These are phyloP conservation scores for Naganishia liquefaciens DNA, from an alignment of 1,284 basidiomycete genomes.

Conservation along the genomic window DNA sequence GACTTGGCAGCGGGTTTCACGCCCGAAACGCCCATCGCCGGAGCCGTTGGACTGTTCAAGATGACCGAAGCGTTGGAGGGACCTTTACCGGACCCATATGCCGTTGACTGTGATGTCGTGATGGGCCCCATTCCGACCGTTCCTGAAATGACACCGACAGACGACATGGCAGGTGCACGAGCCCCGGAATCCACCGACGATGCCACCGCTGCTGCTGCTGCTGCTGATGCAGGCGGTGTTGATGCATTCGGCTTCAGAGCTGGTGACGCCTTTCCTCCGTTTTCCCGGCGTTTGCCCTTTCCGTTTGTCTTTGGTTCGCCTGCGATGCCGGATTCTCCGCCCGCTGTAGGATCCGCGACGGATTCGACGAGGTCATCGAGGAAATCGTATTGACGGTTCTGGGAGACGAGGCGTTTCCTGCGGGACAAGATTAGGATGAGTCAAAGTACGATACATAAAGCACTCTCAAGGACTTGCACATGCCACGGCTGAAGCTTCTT, in stretches of 20 bases:
- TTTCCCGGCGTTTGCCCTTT: slow-evolving; percentile 12
- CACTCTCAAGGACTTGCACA: slow-evolving; percentile 74
- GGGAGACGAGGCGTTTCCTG: slow-evolving; percentile 92
- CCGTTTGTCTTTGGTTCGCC: slow-evolving; percentile 9
- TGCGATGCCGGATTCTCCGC: slow-evolving; percentile 10
- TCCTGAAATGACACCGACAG: slow-evolving; percentile 3
- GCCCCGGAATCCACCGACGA: neutral
- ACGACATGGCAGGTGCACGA: neutral
- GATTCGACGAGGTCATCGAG: slow-evolving; percentile 89
- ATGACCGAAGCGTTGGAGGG: slow-evolving; percentile 17
- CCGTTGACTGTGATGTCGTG: neutral
- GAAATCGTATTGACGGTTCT: slow-evolving; percentile 89
- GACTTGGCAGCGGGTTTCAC: neutral
- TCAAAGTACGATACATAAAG: no score
- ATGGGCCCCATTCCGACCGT: neutral
- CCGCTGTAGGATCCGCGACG: slow-evolving; percentile 76
- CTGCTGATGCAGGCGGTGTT: neutral
- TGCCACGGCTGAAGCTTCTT: slow-evolving; percentile 94
- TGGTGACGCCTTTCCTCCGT: slow-evolving; percentile 12
- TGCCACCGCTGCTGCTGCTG: neutral
- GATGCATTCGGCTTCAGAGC: neutral
- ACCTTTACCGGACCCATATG: slow-evolving; percentile 15
- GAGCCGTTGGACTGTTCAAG: slow-evolving; percentile 13
- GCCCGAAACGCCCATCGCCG: neutral
- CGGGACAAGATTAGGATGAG: neutral